Evolutionary conservation across 352 stramenopile genomes (phyloP).

Genomic region (Pythium folliculosum): DNA sequence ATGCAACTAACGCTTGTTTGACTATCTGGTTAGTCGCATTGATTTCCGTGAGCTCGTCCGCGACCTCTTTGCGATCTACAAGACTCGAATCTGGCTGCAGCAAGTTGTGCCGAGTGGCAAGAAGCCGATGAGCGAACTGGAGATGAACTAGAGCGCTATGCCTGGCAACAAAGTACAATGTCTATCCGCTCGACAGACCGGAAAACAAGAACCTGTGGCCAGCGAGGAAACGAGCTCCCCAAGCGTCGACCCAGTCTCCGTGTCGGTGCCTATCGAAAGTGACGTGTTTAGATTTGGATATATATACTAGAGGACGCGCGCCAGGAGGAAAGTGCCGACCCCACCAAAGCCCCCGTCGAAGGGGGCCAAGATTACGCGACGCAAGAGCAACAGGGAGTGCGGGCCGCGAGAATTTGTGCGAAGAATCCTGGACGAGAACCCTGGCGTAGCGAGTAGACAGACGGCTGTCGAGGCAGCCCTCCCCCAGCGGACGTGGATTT

Average conservation of each 20-base stretch:
- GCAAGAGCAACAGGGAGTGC: background rate
- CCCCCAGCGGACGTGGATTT: slow-evolving; percentile 14
- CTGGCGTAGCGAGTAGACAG: slow-evolving; percentile 9
- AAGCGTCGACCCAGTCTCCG: background rate
- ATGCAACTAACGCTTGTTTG: background rate
- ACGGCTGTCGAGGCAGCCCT: background rate
- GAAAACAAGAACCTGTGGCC: background rate
- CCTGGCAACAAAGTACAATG: too few relatives aligned
- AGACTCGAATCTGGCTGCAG: slow-evolving; percentile 98
- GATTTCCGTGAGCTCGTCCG: slow-evolving; percentile 98
- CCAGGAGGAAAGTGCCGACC: background rate
- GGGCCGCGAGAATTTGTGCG: background rate
- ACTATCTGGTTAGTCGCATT: slow-evolving; percentile 74
- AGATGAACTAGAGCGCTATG: slow-evolving; percentile 45
- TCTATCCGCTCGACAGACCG: background rate
- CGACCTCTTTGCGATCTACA: slow-evolving; percentile 98
- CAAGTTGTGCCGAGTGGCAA: slow-evolving; percentile 88
- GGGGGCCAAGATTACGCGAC: background rate
- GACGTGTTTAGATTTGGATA: slow-evolving; percentile 30
- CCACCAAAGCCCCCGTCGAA: background rate
- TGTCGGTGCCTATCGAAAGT: slow-evolving; percentile 9
- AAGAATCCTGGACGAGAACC: background rate
- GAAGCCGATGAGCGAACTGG: slow-evolving; percentile 59
- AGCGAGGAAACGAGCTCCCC: background rate
- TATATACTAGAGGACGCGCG: slow-evolving; percentile 25